Conservation (phyloP, 352 stramenopile species). For the Lagenidium giganteum region DNA sequence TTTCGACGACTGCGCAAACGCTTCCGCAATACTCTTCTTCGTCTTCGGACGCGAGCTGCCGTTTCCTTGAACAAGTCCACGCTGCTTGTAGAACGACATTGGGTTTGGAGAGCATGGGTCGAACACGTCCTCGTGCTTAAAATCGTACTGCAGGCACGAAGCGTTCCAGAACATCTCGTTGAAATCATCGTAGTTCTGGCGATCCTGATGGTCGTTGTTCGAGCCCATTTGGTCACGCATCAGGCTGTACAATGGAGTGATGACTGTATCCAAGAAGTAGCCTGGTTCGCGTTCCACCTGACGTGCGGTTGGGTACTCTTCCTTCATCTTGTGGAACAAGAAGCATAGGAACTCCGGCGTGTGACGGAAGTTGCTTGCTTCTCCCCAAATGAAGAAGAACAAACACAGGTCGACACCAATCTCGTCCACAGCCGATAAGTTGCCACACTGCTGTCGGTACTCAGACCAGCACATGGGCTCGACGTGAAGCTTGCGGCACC, state of each 20-base stretch:
- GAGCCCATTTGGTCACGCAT: conserved; percentile 84
- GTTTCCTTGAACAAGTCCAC: too few relatives aligned
- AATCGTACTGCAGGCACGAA: conserved; percentile 93
- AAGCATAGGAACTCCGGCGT: conserved; percentile 98
- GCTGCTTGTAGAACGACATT: conserved; percentile 45
- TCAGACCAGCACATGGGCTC: conserved; percentile 67
- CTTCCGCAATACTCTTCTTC: conserved; percentile 85
- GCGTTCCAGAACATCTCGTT: conserved; percentile 99
- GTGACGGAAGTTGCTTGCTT: conserved; percentile 96
- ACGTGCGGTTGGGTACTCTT: conserved; percentile 72
- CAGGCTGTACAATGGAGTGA: conserved; percentile 94
- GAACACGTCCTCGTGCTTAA: conserved; percentile 85
- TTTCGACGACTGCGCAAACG: conserved; percentile 90
- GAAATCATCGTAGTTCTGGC: conserved; percentile 99
- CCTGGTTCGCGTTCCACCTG: conserved; percentile 85
- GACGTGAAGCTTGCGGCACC: conserved; percentile 83
- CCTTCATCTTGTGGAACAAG: conserved; percentile 95
- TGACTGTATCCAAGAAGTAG: conserved; percentile 97
- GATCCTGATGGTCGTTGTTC: conserved; percentile 91
- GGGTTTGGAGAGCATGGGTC: conserved; percentile 68
- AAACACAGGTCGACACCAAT: conserved; percentile 86
- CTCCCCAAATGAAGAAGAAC: conserved; percentile 99
- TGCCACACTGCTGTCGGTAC: conserved; percentile 60
- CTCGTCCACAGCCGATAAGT: conserved; percentile 84
- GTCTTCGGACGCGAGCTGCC: conserved; percentile 28